phyloP scores from a whole-genome alignment of 2,329 filamentous ascomycete genomes.

The Chaetomium sp. region DNA sequence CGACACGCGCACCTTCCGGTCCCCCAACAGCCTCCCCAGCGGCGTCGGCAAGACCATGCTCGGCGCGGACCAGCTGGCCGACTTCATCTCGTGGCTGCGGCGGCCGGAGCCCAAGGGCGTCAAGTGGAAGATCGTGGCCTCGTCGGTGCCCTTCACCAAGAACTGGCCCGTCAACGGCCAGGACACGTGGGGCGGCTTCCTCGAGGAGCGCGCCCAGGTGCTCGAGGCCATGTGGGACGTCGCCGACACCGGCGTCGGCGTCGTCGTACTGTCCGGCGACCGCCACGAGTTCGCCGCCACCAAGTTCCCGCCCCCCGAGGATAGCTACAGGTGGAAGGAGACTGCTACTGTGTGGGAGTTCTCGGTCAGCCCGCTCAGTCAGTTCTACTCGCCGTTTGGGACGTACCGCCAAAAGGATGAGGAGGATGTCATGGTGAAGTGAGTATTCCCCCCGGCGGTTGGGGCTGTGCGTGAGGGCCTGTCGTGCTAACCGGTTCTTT shows the following conservation, averaged over 20 bases:
- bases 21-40: constrained; percentile 61
- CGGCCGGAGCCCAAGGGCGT: constrained; percentile 74
- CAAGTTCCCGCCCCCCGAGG: constrained; percentile 63
- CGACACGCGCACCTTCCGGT: constrained; percentile 87
- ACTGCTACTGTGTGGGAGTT: constrained; percentile 81
- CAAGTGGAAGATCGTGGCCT: constrained; percentile 91
- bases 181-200: constrained; percentile 94
- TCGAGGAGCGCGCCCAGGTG: constrained; percentile 74
- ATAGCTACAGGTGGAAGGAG: constrained; percentile 62
- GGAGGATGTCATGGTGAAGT: constrained; percentile 84
- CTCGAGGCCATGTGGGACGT: constrained; percentile 93
- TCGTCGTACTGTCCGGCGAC: constrained; percentile 86
- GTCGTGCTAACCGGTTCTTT: constrained; percentile 12
- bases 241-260: constrained; percentile 71
- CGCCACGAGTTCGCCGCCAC: constrained; percentile 97
- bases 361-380: constrained; percentile 84
- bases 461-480: background rate
- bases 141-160: constrained; percentile 92
- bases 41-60: constrained; percentile 81
- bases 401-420: constrained; percentile 82
- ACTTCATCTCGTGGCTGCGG: constrained; percentile 76
- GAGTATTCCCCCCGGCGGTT: constrained; percentile 44
- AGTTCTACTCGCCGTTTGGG: constrained; percentile 86
- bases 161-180: constrained; percentile 89
- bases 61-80: constrained; percentile 73